Base-by-base conservation (phyloP, 352 stramenopile genomes). In the Globisporangium camurandrum region DNA sequence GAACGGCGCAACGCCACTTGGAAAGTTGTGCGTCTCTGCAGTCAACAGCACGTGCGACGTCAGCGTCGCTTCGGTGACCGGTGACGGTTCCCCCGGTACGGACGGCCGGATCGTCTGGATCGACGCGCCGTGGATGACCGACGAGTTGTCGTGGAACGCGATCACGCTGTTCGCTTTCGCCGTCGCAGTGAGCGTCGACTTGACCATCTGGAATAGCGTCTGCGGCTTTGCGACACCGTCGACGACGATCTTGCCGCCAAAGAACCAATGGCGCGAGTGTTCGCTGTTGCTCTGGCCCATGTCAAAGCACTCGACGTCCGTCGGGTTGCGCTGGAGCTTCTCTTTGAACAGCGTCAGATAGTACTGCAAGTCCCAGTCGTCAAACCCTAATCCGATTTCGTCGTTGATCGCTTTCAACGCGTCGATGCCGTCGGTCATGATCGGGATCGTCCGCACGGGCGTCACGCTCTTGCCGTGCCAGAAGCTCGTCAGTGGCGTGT, bases 11-110 rank as follows among this genome's bases (percentile, higher is more conserved):
- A 98, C 90, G 49, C 88, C 93, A 0, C 80, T 97, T 16, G 97
- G 97, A 61, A 99, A 99, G 74, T 99, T 99, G 78, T 99, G 97
- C 14, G 97, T 99, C 73, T 99, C 97, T 16, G 96, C 96, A 20
- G 97, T 99, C 19, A 99, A 73, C 47, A 99, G 89, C 27, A 97
- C 81, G 70, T 99, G 96, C 56, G 97, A 88, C 27, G 88, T 86
- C 12, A 93, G 66, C 3, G 70, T 75, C 52, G 75, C 69, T 46
- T 88, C 66, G 14, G 77, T 70, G 30, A 93, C 71, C 1, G 59
- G 31, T 16, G 71, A 95, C 2, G 93, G 86, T 38, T 75, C 66
- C 2, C 84, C 78, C 0, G 86, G 68, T 26, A 55, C 65, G 27
- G 73, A 57, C 6, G 90, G 88, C 20, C 64, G 71, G 17, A 98